Percentiles rank a stretch among this genome's conserved stretches.
These are phyloP conservation scores for Dryadomyces quercivorus DNA, from an alignment of 2,329 filamentous ascomycete species.

Conservation along the genomic window DNA sequence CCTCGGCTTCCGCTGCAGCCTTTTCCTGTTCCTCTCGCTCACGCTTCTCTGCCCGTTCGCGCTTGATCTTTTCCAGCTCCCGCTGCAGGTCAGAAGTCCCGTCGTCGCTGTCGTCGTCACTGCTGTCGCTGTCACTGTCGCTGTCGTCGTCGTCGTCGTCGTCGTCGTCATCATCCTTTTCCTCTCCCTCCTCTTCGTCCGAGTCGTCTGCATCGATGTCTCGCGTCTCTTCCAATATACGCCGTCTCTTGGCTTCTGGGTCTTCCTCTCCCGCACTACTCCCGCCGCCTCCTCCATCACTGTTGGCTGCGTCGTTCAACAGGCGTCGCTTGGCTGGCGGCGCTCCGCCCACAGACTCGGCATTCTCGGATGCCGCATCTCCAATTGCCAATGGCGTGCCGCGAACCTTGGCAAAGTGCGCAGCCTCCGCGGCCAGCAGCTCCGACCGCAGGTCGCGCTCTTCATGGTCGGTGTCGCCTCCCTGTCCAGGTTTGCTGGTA, in stretches of 20 bases:
- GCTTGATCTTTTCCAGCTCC: conserved; percentile 88
- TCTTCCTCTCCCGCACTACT: conserved; percentile 40
- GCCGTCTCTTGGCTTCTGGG: conserved; percentile 67
- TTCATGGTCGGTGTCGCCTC: conserved; percentile 60
- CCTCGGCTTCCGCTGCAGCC: conserved; percentile 69
- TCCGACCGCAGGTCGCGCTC: conserved; percentile 68
- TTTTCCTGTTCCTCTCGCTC: conserved; percentile 74
- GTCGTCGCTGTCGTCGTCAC: conserved; percentile 59
- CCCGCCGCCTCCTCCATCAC: conserved; percentile 18
- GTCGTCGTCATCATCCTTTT: conserved; percentile 62
- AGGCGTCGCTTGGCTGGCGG: conserved; percentile 8
- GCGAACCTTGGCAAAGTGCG: conserved; percentile 76
- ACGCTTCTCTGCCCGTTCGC: conserved; percentile 68
- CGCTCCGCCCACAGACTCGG: conserved; percentile 10
- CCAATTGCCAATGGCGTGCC: conserved; percentile 33
- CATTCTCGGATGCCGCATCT: conserved; percentile 10
- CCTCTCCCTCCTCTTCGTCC: conserved; percentile 46
- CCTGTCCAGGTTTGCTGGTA: conserved; percentile 68
- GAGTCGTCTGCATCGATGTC: conserved; percentile 76
- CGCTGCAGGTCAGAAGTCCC: conserved; percentile 82
- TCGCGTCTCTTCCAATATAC: conserved; percentile 76
- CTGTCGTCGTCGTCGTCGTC: conserved; percentile 42
- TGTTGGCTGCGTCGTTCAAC: background rate
- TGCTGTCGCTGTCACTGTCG: conserved; percentile 55
- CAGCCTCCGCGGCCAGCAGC: conserved; percentile 76